These are phyloP conservation scores for Penicillium maclennaniae DNA, from an alignment of 495 filamentous ascomycete species.

Conservation along the genomic window DNA sequence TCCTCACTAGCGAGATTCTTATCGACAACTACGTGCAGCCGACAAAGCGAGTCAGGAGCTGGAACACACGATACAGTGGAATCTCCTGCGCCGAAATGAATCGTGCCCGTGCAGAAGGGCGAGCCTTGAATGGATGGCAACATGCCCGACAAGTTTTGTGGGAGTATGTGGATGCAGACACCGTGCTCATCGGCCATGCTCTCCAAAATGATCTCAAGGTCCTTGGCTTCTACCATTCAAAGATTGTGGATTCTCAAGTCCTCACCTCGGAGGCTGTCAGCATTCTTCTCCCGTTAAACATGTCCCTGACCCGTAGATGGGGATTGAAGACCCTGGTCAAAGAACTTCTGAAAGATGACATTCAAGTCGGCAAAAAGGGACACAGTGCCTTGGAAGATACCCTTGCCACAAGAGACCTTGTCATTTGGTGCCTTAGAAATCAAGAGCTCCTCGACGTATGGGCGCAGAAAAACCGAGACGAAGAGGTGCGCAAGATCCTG, in stretches of 20 bases:
- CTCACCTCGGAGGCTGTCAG: slow-evolving; percentile 23
- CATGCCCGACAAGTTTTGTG: slow-evolving; percentile 37
- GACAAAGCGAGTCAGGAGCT: slow-evolving; percentile 26
- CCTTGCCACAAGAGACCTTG: slow-evolving; percentile 35
- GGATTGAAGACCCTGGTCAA: slow-evolving; percentile 30
- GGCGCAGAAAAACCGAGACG: slow-evolving; percentile 15
- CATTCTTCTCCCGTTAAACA: not conserved
- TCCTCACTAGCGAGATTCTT: slow-evolving; percentile 44
- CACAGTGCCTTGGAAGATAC: slow-evolving; percentile 42
- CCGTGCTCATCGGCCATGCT: slow-evolving; percentile 45
- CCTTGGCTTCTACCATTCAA: slow-evolving; percentile 39
- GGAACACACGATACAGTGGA: slow-evolving; percentile 37
- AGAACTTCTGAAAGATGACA: slow-evolving; percentile 25
- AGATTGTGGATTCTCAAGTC: slow-evolving; percentile 38
- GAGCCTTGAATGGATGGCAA: slow-evolving; percentile 37
- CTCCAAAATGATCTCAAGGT: slow-evolving; percentile 41
- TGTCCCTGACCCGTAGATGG: slow-evolving; percentile 14
- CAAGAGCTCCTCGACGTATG: slow-evolving; percentile 18
- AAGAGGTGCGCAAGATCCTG: slow-evolving; percentile 3
- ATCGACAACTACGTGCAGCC: slow-evolving; percentile 41
- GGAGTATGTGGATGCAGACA: slow-evolving; percentile 35
- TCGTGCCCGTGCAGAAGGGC: slow-evolving; percentile 21
- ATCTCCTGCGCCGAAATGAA: slow-evolving; percentile 28
- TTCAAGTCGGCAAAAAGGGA: slow-evolving; percentile 30
- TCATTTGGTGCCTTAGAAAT: slow-evolving; percentile 35